Conservation (phyloP, 345 rosid species). For the Eucalyptus sp. region DNA sequence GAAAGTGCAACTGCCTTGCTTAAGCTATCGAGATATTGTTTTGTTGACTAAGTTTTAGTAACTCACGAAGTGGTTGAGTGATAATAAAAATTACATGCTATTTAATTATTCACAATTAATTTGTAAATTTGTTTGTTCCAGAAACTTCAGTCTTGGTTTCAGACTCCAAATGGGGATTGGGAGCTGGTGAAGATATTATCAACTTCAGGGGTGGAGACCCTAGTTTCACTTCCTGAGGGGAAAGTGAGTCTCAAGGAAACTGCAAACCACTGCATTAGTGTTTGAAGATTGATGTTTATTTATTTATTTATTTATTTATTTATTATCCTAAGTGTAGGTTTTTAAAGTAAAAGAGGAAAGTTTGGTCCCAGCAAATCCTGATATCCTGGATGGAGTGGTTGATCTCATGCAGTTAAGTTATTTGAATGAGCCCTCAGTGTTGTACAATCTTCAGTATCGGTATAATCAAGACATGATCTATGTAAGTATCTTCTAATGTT, state of each 20-base stretch:
- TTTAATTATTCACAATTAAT: not conserved
- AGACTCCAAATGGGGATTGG: constrained; percentile 83
- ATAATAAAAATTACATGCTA: not conserved
- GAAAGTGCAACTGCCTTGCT: not conserved
- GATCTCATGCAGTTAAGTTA: constrained; percentile 99
- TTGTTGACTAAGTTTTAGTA: not conserved
- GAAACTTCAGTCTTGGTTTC: constrained; percentile 87
- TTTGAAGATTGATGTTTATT: not conserved
- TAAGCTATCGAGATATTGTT: not conserved
- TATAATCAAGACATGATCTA: constrained; percentile 86
- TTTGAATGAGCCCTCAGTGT: constrained; percentile 92
- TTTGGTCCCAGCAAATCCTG: constrained; percentile 89
- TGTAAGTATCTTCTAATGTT: constrained; percentile 36
- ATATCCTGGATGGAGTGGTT: constrained; percentile 95
- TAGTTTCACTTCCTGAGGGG: constrained; percentile 62
- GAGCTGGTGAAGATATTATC: constrained; percentile 67
- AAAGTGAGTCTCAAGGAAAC: constrained; percentile 41
- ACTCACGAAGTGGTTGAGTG: not conserved
- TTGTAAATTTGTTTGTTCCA: constrained; percentile 20
- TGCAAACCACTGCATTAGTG: not conserved
- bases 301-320: not conserved
- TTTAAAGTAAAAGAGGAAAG: constrained; percentile 54
- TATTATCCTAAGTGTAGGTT: constrained; percentile 27
- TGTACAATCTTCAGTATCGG: constrained; percentile 84
- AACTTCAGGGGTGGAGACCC: constrained; percentile 53